phyloP scores from a whole-genome alignment of 140 eudicot genomes.

The Ambrosia hybrid region DNA sequence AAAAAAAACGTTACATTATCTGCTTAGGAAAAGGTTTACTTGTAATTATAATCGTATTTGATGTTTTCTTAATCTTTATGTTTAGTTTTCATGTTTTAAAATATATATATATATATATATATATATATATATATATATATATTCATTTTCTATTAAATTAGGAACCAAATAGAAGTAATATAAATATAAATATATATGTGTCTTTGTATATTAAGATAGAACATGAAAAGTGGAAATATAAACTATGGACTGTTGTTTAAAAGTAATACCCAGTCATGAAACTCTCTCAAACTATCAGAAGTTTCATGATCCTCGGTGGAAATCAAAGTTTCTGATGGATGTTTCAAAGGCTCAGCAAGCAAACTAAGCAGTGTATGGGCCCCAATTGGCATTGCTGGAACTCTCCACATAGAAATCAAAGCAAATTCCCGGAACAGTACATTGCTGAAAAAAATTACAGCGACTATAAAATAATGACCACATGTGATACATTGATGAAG shows the following conservation, averaged over 20 bases:
- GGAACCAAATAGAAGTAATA: not conserved
- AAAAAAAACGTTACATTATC: not conserved
- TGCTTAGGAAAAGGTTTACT: not conserved
- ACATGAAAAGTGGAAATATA: not conserved
- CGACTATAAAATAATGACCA: not conserved
- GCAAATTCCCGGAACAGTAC: slow-evolving; percentile 89
- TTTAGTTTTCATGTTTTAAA: not conserved
- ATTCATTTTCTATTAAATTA: not conserved
- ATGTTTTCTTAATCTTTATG: not conserved
- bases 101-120: too few relatives aligned
- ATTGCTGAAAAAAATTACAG: slow-evolving; percentile 50
- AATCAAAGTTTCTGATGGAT: slow-evolving; percentile 50
- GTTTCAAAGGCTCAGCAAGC: slow-evolving; percentile 95
- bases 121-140: too few relatives aligned
- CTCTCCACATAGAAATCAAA: slow-evolving; percentile 96
- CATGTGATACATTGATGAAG: not conserved
- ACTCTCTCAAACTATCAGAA: slow-evolving; percentile 84
- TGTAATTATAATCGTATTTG: not conserved
- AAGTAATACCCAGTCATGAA: slow-evolving; percentile 87
- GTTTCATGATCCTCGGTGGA: slow-evolving; percentile 51
- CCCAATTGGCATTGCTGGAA: slow-evolving; percentile 86
- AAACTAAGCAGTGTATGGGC: slow-evolving; percentile 89
- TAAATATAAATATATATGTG: not conserved
- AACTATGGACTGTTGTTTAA: not conserved
- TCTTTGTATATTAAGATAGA: too few relatives aligned